Evolutionary conservation across 352 stramenopile species (phyloP).

Genomic region (Pythium utonaiense): DNA sequence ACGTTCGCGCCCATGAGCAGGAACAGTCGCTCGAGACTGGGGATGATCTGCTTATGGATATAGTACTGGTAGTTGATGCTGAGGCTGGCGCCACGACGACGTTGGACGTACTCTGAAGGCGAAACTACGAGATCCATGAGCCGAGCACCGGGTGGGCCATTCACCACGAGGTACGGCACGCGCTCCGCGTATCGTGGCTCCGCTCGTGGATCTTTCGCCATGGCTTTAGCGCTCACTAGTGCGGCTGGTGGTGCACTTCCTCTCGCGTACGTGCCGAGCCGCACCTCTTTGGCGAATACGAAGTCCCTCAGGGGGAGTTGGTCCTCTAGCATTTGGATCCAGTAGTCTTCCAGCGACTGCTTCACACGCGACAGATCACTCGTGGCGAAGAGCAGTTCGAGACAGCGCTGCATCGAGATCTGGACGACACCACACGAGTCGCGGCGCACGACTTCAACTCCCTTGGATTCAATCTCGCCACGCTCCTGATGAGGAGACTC

Average conservation of each 20-base stretch:
- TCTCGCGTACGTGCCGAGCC: slow-evolving; percentile 70
- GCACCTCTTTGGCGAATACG: slow-evolving; percentile 85
- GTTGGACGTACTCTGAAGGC: slow-evolving; percentile 58
- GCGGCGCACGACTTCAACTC: slow-evolving; percentile 90
- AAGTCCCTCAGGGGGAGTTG: slow-evolving; percentile 69
- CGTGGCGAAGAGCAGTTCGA: slow-evolving; percentile 65
- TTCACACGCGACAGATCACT: slow-evolving; percentile 76
- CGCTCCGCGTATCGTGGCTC: slow-evolving; percentile 84
- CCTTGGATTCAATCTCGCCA: slow-evolving; percentile 87
- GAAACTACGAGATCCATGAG: slow-evolving; percentile 90
- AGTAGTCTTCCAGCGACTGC: slow-evolving; percentile 52
- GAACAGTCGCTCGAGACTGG: slow-evolving; percentile 82
- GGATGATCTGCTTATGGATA: slow-evolving; percentile 85
- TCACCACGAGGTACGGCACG: slow-evolving; percentile 90
- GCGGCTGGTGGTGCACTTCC: slow-evolving; percentile 66
- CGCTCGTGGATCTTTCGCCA: slow-evolving; percentile 68
- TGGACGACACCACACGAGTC: slow-evolving; percentile 91
- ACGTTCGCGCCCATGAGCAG: slow-evolving; percentile 78
- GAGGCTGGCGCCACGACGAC: slow-evolving; percentile 20
- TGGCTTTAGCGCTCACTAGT: slow-evolving; percentile 76
- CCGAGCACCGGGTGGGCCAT: slow-evolving; percentile 76
- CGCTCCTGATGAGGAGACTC: slow-evolving; percentile 50
- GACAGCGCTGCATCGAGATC: slow-evolving; percentile 53
- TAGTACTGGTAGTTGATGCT: slow-evolving; percentile 93
- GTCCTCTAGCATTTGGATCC: slow-evolving; percentile 64